Percentiles rank a stretch among this genome's conserved stretches.
phyloP scores from a whole-genome alignment of 2,329 filamentous ascomycete genomes.

The Beauveria rudraprayagi region DNA sequence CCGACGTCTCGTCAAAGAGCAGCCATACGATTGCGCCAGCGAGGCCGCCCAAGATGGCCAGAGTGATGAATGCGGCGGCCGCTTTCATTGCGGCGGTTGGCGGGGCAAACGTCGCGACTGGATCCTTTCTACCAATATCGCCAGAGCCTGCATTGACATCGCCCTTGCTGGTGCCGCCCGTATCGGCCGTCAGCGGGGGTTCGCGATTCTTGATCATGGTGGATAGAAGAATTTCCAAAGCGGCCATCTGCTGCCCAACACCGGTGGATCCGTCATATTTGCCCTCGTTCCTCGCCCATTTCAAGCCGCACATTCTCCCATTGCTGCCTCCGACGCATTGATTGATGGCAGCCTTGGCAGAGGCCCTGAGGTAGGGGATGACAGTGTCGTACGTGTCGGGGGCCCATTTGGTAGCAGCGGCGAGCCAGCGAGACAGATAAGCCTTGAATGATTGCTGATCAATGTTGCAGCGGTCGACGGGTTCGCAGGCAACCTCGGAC shows the following conservation, averaged over 20 bases:
- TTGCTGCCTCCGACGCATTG: slow-evolving; percentile 51
- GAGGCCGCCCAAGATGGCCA: slow-evolving; percentile 46
- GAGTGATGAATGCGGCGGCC: slow-evolving; percentile 59
- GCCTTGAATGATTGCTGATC: slow-evolving; percentile 59
- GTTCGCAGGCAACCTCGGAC: slow-evolving; percentile 59
- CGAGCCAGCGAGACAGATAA: slow-evolving; percentile 54
- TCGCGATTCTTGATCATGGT: slow-evolving; percentile 43
- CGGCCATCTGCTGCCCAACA: slow-evolving; percentile 64
- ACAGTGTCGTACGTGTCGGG: slow-evolving; percentile 48
- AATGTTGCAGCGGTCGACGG: slow-evolving; percentile 49
- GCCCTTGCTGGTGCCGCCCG: slow-evolving; percentile 50
- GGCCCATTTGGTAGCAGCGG: slow-evolving; percentile 54
- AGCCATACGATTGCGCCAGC: slow-evolving; percentile 44
- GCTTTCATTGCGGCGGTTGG: slow-evolving; percentile 54
- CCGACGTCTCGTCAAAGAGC: slow-evolving; percentile 38
- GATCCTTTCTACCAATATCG: slow-evolving; percentile 33
- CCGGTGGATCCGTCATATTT: slow-evolving; percentile 52
- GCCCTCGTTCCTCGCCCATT: slow-evolving; percentile 42
- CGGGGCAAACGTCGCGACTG: slow-evolving; percentile 19
- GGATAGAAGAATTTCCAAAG: slow-evolving; percentile 55
- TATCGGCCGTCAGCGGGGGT: slow-evolving; percentile 38
- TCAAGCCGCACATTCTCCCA: slow-evolving; percentile 50
- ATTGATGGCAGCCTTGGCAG: slow-evolving; percentile 47
- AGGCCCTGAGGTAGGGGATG: slow-evolving; percentile 44
- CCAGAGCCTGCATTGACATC: slow-evolving; percentile 38